Evolutionary conservation across 768 basidiomycete species (phyloP).

Genomic region (Termitomyces titanicus): DNA sequence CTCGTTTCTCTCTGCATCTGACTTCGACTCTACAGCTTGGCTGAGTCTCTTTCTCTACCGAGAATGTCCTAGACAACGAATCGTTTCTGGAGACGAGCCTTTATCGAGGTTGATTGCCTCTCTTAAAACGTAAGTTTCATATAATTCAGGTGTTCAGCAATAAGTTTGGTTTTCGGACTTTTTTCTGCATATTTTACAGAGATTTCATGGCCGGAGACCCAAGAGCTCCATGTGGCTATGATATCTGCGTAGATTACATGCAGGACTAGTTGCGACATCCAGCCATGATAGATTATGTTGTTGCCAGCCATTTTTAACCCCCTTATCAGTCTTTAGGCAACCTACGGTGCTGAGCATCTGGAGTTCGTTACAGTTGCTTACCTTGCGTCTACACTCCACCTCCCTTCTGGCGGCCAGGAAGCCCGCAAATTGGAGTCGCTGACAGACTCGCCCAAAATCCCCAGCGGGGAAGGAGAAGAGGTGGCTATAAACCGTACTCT

Average conservation of each 20-base stretch:
- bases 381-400: conserved; percentile 36
- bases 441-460: conserved; percentile 61
- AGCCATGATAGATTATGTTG: conserved; percentile 50
- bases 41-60: too few species aligned
- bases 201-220: conserved; percentile 15
- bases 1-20: too few species aligned
- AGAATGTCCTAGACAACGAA: too few species aligned
- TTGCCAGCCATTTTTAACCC: conserved; percentile 28
- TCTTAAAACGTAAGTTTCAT: too few species aligned
- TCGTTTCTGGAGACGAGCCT: too few species aligned
- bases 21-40: too few species aligned
- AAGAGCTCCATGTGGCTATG: conserved; percentile 39
- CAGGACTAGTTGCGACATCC: conserved; percentile 36
- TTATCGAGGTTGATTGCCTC: too few species aligned
- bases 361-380: conserved; percentile 24
- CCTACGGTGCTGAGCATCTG: conserved; percentile 12
- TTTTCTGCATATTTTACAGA: conserved; percentile 10
- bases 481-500: too few species aligned
- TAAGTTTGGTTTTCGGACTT: conserved; percentile 10
- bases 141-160: conserved; percentile 2
- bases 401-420: conserved; percentile 41
- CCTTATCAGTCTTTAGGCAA: conserved; percentile 48
- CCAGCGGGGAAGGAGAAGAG: too few species aligned
- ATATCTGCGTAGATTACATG: conserved; percentile 45
- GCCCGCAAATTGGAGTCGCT: conserved; percentile 42